Conservation (phyloP, 805 yeast genomes). For the Wickerhamiella australiensis region DNA sequence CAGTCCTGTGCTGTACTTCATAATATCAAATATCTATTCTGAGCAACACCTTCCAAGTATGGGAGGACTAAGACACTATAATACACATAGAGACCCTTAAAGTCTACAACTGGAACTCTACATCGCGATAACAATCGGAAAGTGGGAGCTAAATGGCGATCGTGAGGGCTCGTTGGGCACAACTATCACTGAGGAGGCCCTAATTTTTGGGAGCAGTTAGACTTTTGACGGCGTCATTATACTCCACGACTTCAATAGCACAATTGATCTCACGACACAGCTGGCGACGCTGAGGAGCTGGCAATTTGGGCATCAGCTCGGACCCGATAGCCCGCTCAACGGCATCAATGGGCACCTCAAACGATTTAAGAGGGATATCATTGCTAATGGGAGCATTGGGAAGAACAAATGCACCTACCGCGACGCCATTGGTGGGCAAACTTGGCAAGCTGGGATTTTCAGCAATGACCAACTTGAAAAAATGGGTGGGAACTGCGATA, state of each 20-base stretch:
- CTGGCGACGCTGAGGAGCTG: conserved; percentile 42
- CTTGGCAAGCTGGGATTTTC: conserved; percentile 38
- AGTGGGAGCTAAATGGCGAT: too few relatives aligned
- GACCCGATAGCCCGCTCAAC: conserved; percentile 79
- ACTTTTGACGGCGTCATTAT: conserved; percentile 31
- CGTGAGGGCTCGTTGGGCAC: too few relatives aligned
- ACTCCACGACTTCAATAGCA: conserved; percentile 58
- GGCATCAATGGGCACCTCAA: conserved; percentile 83
- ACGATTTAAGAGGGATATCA: conserved; percentile 52
- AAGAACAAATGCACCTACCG: conserved; percentile 85
- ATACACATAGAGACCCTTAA: too few relatives aligned
- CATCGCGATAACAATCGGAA: too few relatives aligned
- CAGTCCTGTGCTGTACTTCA: too few relatives aligned
- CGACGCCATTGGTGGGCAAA: conserved; percentile 34
- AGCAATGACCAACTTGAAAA: conserved; percentile 80
- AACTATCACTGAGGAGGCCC: too few relatives aligned
- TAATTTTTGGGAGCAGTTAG: background rate
- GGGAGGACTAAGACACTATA: background rate
- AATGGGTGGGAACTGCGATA: conserved; percentile 95
- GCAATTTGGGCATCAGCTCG: conserved; percentile 60
- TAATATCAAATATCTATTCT: background rate
- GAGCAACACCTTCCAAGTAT: background rate
- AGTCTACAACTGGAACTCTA: too few relatives aligned
- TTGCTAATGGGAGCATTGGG: conserved; percentile 80
- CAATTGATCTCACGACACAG: conserved; percentile 76